Evolutionary conservation across 371 early-diverging fungal species (phyloP).

Genomic region (Vittaforma corneae): DNA sequence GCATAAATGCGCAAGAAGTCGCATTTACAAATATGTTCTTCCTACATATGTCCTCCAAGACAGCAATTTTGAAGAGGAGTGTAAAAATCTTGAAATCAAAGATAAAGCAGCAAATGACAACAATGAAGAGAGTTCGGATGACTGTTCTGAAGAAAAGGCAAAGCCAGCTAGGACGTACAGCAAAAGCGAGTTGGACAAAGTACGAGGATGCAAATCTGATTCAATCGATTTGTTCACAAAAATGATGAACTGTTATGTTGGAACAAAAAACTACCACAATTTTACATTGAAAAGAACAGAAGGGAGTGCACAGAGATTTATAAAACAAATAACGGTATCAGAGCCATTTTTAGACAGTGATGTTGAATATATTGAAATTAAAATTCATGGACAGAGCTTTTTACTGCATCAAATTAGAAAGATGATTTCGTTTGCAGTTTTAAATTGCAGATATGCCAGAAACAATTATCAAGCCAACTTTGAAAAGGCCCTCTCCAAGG

Average conservation of each 20-base stretch:
- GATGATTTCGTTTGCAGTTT: constrained; percentile 63
- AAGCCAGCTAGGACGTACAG: background rate
- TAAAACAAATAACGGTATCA: constrained; percentile 63
- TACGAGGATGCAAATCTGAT: constrained; percentile 61
- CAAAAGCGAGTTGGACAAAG: constrained; percentile 41
- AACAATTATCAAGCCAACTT: constrained; percentile 50
- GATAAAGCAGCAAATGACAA: background rate
- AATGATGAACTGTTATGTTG: constrained; percentile 66
- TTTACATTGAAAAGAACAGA: constrained; percentile 72
- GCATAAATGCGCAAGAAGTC: constrained; percentile 73
- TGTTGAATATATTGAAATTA: constrained; percentile 76
- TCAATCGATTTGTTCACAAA: constrained; percentile 63
- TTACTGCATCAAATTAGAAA: constrained; percentile 95
- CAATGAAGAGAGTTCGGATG: constrained; percentile 8
- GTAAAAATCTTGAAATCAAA: background rate
- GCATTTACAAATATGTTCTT: constrained; percentile 87
- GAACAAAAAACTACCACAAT: constrained; percentile 87
- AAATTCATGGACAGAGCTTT: constrained; percentile 88
- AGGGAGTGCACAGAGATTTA: constrained; percentile 66
- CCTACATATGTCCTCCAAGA: constrained; percentile 72
- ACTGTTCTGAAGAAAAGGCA: background rate
- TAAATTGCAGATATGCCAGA: constrained; percentile 15
- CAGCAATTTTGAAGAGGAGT: constrained; percentile 15
- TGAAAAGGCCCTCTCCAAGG: constrained; percentile 61
- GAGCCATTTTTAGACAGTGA: constrained; percentile 61